Evolutionary conservation across 768 basidiomycete genomes (phyloP).

Genomic region (Boletus bicolor): DNA sequence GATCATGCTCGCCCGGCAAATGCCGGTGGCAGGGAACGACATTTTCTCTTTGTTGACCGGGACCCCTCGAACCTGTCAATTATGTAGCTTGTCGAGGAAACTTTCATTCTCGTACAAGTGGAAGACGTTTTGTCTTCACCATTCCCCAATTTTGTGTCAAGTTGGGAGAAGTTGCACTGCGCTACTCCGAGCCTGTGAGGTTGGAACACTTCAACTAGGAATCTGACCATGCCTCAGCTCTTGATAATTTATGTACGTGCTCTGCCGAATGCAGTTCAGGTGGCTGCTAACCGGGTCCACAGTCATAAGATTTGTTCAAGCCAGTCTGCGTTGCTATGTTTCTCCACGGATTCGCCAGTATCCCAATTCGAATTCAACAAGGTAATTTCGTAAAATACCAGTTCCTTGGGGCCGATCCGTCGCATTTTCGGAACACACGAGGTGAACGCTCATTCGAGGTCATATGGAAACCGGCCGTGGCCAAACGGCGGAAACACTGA

Average conservation of each 20-base stretch:
- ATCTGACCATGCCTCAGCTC: not conserved
- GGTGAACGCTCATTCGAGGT: not conserved
- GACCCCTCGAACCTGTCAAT: no score
- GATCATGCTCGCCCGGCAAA: no score
- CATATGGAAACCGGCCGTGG: no score
- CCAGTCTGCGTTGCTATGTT: not conserved
- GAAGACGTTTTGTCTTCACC: not conserved
- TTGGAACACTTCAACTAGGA: constrained; percentile 1
- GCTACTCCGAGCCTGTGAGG: not conserved
- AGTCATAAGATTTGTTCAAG: not conserved
- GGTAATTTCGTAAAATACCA: not conserved
- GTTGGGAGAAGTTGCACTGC: not conserved
- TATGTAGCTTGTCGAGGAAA: constrained; percentile 17
- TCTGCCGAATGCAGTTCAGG: not conserved
- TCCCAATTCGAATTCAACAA: not conserved
- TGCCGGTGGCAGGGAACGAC: no score
- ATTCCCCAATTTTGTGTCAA: not conserved
- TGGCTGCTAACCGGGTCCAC: not conserved
- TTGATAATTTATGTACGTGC: constrained; percentile 13
- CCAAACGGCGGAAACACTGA: no score
- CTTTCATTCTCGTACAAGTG: constrained; percentile 7
- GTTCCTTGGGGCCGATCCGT: not conserved
- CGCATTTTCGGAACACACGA: not conserved
- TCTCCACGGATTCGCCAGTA: not conserved
- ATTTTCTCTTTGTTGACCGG: no score